Conservation (phyloP, 371 early-diverging fungal genomes). For the Rhizopus arrhizus region DNA sequence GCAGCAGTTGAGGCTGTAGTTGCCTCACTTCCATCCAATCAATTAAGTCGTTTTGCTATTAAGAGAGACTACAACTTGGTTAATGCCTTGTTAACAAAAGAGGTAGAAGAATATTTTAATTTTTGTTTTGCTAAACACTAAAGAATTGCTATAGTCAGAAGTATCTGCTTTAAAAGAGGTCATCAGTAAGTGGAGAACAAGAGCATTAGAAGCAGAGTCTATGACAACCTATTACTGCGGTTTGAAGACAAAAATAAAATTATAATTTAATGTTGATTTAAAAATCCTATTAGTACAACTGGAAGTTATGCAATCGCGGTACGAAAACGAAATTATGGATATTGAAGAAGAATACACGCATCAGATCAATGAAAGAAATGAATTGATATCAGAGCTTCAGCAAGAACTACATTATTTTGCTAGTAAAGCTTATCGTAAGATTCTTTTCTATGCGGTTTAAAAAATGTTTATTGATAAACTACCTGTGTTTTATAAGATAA, state of each 20-base stretch:
- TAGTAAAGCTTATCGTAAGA: slow-evolving; percentile 5
- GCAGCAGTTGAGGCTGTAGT: slow-evolving; percentile 20
- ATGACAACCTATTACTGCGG: slow-evolving; percentile 9
- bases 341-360: slow-evolving; percentile 22
- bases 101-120: slow-evolving; percentile 9
- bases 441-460: neutral
- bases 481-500: neutral
- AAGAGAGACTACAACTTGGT: slow-evolving; percentile 12
- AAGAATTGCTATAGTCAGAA: slow-evolving; percentile 22
- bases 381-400: slow-evolving; percentile 13
- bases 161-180: slow-evolving; percentile 29
- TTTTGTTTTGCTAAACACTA: no score
- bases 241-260: slow-evolving; percentile 2
- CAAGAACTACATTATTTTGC: slow-evolving; percentile 25
- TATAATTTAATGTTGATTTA: slow-evolving; percentile 7
- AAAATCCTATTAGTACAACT: slow-evolving; percentile 16
- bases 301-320: slow-evolving; percentile 10
- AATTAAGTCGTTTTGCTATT: slow-evolving; percentile 9
- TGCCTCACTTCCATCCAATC: slow-evolving; percentile 20
- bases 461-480: neutral
- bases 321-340: slow-evolving; percentile 13
- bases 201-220: slow-evolving; percentile 20
- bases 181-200: slow-evolving; percentile 19
- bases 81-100: slow-evolving; percentile 27
- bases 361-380: slow-evolving; percentile 21